Base-by-base conservation (phyloP, 352 stramenopile species). In the Poterioochromonas sp. region DNA sequence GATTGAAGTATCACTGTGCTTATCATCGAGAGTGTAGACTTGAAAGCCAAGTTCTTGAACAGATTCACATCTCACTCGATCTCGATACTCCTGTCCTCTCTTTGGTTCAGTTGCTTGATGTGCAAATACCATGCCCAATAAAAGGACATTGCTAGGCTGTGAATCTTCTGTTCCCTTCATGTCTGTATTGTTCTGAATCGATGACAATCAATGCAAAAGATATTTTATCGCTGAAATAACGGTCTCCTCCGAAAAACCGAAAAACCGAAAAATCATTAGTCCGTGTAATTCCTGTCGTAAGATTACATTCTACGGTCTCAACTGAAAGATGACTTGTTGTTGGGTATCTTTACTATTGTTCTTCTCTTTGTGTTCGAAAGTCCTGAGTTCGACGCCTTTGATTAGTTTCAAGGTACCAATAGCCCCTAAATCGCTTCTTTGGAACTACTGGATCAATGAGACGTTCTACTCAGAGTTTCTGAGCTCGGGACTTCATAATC, bases 51-150 rank as follows among this genome's bases (percentile, higher is more conserved):
- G 20, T 20, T 51, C 29, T 54, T 54, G 1, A 12, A 74, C 1
- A 22, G 65, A 34, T 54, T 74, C 39, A 74, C 65, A 74, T 37
- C 65, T 3, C 22, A 74, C 65, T 26, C 43, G 37, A 54, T 74
- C 65, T 5, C 65, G 37, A 39, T 32, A 74, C 40, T 54, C 65
- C 53, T 74, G 65, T 35, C 65, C 65, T 74, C 65, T 34, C 29
- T 74, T 74, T 35, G 65, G 65, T 32, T 35, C 22, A 39, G 37
- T 3, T 20, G 2, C 43, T 15, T 68, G 26, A 11, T 74, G 3
- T 18, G 39, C 41, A 74, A 58, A 74, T 12, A 74, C 65, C 39
- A 74, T 54, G 11, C 65, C 65, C 18, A 74, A 54, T 15, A 53
- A 35, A 8, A 74, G 65, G 53, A 35, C 65, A 44, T 43, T 71